Evolutionary conservation across 1,284 basidiomycete genomes (phyloP).

Genomic region (Ustilago crameri): DNA sequence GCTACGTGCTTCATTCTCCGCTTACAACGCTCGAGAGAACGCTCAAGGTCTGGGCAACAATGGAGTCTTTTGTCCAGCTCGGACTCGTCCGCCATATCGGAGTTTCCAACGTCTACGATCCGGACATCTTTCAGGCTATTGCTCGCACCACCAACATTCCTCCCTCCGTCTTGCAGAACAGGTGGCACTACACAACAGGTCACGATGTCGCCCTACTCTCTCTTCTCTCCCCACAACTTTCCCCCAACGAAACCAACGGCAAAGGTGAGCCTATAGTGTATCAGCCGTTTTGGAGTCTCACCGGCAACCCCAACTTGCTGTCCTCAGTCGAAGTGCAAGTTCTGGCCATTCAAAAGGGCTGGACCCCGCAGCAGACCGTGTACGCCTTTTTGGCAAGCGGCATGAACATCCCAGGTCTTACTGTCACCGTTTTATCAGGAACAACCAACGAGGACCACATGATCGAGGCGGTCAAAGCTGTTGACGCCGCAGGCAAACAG

Average conservation of each 20-base stretch:
- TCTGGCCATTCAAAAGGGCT: constrained; percentile 29
- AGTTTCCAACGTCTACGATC: constrained; percentile 62
- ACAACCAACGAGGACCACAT: constrained; percentile 58
- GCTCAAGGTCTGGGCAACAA: constrained; percentile 58
- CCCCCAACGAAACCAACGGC: constrained; percentile 49
- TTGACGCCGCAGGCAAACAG: constrained; percentile 16
- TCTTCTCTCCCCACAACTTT: constrained; percentile 52
- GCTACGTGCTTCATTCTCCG: constrained; percentile 61
- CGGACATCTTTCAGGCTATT: constrained; percentile 57
- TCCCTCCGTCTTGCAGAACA: constrained; percentile 60
- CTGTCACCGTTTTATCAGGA: constrained; percentile 55
- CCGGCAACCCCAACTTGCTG: constrained; percentile 59
- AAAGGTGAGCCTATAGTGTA: constrained; percentile 41
- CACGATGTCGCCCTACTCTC: constrained; percentile 65
- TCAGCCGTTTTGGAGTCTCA: constrained; percentile 66
- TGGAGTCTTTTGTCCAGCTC: constrained; percentile 57
- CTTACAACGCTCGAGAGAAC: constrained; percentile 58
- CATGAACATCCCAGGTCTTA: constrained; percentile 55
- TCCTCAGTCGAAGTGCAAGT: constrained; percentile 41
- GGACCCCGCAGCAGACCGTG: constrained; percentile 58
- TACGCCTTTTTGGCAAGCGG: constrained; percentile 57
- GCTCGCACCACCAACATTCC: constrained; percentile 41
- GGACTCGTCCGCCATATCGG: constrained; percentile 61
- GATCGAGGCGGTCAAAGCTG: constrained; percentile 55
- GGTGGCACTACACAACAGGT: constrained; percentile 64